Conservation (phyloP, 805 yeast genomes). For the Myxozyma mucilagina region DNA sequence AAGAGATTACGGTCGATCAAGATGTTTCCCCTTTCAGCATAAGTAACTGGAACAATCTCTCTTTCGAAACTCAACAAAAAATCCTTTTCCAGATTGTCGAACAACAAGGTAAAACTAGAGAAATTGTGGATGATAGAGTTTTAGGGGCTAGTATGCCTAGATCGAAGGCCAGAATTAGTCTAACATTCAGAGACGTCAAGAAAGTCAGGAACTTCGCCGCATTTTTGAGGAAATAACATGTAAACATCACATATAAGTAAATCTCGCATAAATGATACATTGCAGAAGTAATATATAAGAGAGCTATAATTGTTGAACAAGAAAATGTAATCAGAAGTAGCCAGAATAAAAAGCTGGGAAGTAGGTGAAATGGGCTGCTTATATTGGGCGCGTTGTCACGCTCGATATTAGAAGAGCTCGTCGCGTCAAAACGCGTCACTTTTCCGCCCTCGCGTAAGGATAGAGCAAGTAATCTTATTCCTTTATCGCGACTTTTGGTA, state of each 20-base stretch:
- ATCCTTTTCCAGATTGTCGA: neutral
- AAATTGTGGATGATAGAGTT: neutral
- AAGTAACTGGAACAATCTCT: slow-evolving; percentile 20
- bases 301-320: neutral
- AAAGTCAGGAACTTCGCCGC: slow-evolving; percentile 16
- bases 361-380: neutral
- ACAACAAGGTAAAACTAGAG: neutral
- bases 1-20: slow-evolving; percentile 15
- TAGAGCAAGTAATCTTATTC: neutral
- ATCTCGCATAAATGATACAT: neutral
- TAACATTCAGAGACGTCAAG: slow-evolving; percentile 30
- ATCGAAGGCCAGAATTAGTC: slow-evolving; percentile 14
- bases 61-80: slow-evolving; percentile 8
- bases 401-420: neutral
- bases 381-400: slow-evolving; percentile 7
- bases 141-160: slow-evolving; percentile 8
- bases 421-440: neutral
- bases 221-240: neutral
- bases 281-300: neutral
- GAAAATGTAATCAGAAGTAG: neutral
- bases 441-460: neutral
- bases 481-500: neutral
- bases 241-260: neutral
- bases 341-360: neutral
- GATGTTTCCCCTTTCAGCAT: slow-evolving; percentile 13